Percentiles rank a stretch among this genome's conserved stretches.
Evolutionary conservation across 345 rosid genomes (phyloP).

Genomic region (Euphorbia peplus): DNA sequence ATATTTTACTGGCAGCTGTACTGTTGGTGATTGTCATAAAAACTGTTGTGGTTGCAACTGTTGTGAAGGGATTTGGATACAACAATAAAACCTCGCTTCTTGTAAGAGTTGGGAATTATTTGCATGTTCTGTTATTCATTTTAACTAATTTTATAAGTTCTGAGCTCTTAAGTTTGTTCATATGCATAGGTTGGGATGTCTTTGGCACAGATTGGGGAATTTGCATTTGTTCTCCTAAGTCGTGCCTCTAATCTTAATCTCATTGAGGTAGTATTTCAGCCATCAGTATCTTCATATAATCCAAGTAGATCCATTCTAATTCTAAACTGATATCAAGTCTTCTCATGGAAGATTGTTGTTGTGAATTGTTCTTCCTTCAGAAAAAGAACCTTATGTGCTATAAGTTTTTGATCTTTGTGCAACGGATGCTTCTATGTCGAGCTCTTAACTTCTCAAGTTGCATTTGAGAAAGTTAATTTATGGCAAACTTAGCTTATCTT

Average conservation of each 20-base stretch:
- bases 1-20: conserved; percentile 80
- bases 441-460: neutral
- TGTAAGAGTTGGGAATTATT: conserved; percentile 41
- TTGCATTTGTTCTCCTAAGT: conserved; percentile 94
- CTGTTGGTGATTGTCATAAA: conserved; percentile 72
- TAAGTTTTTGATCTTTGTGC: neutral
- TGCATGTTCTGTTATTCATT: conserved; percentile 20
- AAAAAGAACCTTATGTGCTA: neutral
- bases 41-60: conserved; percentile 55
- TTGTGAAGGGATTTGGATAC: conserved; percentile 86
- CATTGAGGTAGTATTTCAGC: conserved; percentile 72
- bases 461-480: neutral
- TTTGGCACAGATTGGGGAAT: conserved; percentile 95
- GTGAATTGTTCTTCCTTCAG: neutral
- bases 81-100: conserved; percentile 83
- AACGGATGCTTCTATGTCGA: neutral
- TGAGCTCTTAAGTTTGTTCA: neutral
- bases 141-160: neutral
- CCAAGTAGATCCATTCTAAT: conserved; percentile 3
- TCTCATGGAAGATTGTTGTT: neutral
- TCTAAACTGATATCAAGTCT: neutral
- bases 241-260: conserved; percentile 96
- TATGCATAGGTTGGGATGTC: conserved; percentile 80
- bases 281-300: neutral
- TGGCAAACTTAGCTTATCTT: neutral